These are phyloP conservation scores for Colletotrichum sansevieriae DNA, from an alignment of 2,329 filamentous ascomycete species.

Conservation along the genomic window DNA sequence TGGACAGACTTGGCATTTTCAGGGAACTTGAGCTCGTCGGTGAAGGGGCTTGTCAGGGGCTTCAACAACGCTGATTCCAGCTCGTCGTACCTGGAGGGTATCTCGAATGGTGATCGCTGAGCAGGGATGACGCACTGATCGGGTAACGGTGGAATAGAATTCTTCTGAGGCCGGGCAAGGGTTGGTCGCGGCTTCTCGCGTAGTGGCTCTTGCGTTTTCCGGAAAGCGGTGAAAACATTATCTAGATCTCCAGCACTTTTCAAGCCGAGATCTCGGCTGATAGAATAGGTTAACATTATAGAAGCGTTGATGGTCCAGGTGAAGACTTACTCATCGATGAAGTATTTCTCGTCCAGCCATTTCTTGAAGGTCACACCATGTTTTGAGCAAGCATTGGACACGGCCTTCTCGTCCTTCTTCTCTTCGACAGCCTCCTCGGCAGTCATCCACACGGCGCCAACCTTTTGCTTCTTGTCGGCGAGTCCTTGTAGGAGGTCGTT, in stretches of 20 bases:
- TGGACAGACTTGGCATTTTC: constrained; percentile 69
- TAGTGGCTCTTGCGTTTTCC: constrained; percentile 80
- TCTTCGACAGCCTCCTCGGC: constrained; percentile 79
- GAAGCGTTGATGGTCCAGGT: neutral
- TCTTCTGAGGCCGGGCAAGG: constrained; percentile 64
- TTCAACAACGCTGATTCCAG: constrained; percentile 67
- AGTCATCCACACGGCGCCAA: constrained; percentile 81
- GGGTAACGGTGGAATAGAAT: constrained; percentile 70
- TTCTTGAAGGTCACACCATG: constrained; percentile 71
- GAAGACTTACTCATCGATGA: constrained; percentile 78
- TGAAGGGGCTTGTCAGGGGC: constrained; percentile 67
- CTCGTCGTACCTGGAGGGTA: constrained; percentile 67
- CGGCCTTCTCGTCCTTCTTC: constrained; percentile 69
- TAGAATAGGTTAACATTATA: constrained; percentile 40
- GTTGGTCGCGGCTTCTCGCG: constrained; percentile 71
- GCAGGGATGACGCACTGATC: constrained; percentile 62
- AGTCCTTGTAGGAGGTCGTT: constrained; percentile 67
- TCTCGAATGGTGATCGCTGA: constrained; percentile 73
- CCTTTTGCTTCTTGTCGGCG: constrained; percentile 55
- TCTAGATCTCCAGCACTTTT: constrained; percentile 71
- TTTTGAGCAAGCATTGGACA: constrained; percentile 66
- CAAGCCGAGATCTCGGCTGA: constrained; percentile 75
- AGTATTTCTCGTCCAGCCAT: constrained; percentile 83
- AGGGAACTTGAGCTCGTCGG: constrained; percentile 66
- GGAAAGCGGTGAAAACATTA: constrained; percentile 81